Evolutionary conservation across 768 basidiomycete genomes (phyloP).

Genomic region (Lactarius sp.): DNA sequence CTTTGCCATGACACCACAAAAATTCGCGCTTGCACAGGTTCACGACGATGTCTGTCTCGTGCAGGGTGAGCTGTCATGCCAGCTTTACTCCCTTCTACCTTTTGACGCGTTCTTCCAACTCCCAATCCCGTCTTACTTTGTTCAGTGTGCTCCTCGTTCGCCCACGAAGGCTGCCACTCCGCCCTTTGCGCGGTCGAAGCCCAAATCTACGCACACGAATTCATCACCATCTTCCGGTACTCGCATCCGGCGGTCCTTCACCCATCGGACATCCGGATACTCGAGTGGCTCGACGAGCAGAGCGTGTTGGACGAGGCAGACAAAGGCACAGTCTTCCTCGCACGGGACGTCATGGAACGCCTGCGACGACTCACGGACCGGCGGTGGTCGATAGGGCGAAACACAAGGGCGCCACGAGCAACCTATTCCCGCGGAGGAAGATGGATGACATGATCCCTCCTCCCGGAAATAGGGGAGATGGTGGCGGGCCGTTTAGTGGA

Average conservation of each 20-base stretch:
- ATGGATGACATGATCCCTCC: conserved; percentile 6
- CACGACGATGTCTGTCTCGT: conserved; percentile 27
- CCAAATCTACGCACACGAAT: conserved; percentile 36
- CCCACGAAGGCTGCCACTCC: conserved; percentile 26
- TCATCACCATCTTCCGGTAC: conserved; percentile 39
- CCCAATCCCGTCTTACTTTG: background rate
- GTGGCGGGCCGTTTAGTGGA: background rate
- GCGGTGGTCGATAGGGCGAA: conserved; percentile 10
- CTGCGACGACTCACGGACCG: conserved; percentile 31
- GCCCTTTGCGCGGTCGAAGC: conserved; percentile 33
- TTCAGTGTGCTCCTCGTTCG: conserved; percentile 19
- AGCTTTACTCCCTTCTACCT: background rate
- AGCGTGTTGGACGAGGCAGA: conserved; percentile 34
- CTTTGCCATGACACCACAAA: background rate
- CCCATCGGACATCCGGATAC: conserved; percentile 35
- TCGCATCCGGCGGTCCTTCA: conserved; percentile 34
- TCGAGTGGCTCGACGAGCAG: conserved; percentile 33
- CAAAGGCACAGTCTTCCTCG: conserved; percentile 35
- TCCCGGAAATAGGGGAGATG: background rate
- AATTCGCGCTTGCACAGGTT: conserved; percentile 27
- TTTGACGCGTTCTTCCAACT: background rate
- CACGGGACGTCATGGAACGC: conserved; percentile 33
- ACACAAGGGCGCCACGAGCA: background rate
- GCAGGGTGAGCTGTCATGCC: conserved; percentile 20
- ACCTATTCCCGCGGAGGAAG: conserved; percentile 3